These are phyloP conservation scores for Pulveroboletus sp. DNA, from an alignment of 768 basidiomycete genomes.

Conservation along the genomic window DNA sequence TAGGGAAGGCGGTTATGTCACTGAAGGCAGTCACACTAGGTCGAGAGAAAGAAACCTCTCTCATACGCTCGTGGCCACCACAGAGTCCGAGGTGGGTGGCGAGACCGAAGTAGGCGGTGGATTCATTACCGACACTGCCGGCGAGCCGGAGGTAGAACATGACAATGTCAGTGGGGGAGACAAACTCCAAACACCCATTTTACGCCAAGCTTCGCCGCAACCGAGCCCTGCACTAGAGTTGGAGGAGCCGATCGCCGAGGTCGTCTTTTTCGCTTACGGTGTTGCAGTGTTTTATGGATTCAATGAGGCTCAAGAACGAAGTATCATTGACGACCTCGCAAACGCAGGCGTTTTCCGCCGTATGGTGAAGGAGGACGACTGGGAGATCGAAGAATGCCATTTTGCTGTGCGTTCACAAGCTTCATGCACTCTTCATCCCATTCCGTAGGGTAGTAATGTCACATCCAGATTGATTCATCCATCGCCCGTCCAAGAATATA, in stretches of 20 bases:
- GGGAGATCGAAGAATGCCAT: slow-evolving; percentile 94
- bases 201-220: background rate
- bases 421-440: background rate
- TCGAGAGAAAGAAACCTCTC: slow-evolving; percentile 1
- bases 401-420: slow-evolving; percentile 50
- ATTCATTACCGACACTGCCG: slow-evolving; percentile 11
- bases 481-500: slow-evolving; percentile 88
- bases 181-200: slow-evolving; percentile 1
- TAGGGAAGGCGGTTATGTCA: slow-evolving; percentile 59
- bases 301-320: slow-evolving; percentile 69
- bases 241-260: slow-evolving; percentile 60
- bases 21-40: slow-evolving; percentile 25
- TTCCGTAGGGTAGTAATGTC: background rate
- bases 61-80: background rate
- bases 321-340: slow-evolving; percentile 79
- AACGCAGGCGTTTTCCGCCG: slow-evolving; percentile 65
- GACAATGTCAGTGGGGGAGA: slow-evolving; percentile 1
- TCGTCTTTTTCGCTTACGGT: slow-evolving; percentile 80
- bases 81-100: slow-evolving; percentile 4
- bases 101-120: slow-evolving; percentile 13
- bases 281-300: slow-evolving; percentile 92
- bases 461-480: slow-evolving; percentile 66
- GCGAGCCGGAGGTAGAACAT: slow-evolving; percentile 13
- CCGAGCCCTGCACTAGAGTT: slow-evolving; percentile 8
- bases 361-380: slow-evolving; percentile 58